Percentiles rank a stretch among this genome's conserved stretches.
phyloP scores from a whole-genome alignment of 2,329 filamentous ascomycete genomes.

The Clonostachys rosea region DNA sequence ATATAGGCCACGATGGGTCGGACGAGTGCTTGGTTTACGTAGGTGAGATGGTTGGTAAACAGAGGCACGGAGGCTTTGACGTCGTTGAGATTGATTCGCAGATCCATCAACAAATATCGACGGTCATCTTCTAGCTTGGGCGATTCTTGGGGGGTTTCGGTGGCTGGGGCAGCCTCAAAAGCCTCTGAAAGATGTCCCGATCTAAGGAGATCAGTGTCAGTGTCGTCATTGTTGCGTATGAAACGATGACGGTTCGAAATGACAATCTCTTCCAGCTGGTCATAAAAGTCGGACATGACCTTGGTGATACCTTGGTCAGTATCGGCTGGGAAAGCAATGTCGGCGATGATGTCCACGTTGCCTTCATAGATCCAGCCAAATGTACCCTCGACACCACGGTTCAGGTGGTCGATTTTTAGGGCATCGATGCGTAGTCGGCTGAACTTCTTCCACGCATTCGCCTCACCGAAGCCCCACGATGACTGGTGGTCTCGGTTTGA shows the following conservation, averaged over 20 bases:
- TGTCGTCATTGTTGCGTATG: slow-evolving; percentile 40
- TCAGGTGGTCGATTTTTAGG: slow-evolving; percentile 92
- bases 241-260: slow-evolving; percentile 68
- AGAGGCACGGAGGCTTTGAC: slow-evolving; percentile 89
- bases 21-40: slow-evolving; percentile 92
- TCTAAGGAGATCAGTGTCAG: slow-evolving; percentile 15
- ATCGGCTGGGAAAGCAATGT: slow-evolving; percentile 90
- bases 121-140: slow-evolving; percentile 50
- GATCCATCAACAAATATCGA: slow-evolving; percentile 86
- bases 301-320: slow-evolving; percentile 85
- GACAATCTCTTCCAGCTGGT: slow-evolving; percentile 89
- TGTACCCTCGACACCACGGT: slow-evolving; percentile 85
- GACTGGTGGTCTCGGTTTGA: slow-evolving; percentile 52
- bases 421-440: slow-evolving; percentile 89
- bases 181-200: slow-evolving; percentile 25
- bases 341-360: slow-evolving; percentile 92
- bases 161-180: slow-evolving; percentile 7
- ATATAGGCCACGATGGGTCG: slow-evolving; percentile 97
- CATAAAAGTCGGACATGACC: slow-evolving; percentile 95
- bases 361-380: slow-evolving; percentile 98
- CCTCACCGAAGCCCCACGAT: slow-evolving; percentile 53
- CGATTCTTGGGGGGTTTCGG: slow-evolving; percentile 4
- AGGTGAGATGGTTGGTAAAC: slow-evolving; percentile 87
- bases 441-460: slow-evolving; percentile 89
- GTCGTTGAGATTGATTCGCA: slow-evolving; percentile 92